Base-by-base conservation (phyloP, 2,329 filamentous ascomycete species). In the Ascocoryne sarcoides region DNA sequence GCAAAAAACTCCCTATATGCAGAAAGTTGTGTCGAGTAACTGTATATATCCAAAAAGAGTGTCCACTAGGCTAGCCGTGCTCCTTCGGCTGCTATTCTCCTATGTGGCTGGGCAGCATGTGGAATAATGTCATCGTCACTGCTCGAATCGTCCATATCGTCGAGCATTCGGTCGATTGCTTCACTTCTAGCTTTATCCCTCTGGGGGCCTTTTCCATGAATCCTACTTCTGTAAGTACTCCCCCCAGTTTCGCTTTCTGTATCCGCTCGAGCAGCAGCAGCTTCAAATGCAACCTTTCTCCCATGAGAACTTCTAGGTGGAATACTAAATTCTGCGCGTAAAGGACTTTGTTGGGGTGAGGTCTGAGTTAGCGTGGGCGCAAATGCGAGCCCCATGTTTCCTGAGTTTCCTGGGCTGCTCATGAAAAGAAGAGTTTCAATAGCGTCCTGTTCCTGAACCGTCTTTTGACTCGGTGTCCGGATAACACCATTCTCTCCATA, bases 401-500 rank as follows among this genome's bases (percentile, higher is more conserved):
- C 68, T 32, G 81, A 82, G 59, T 85, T 84, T 12, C 80, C 80
- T 0, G 83, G 83, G 47, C 81, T 85, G 54, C 84, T 87, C 77
- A 92, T 83, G 55, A 89, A 88, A 18, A 90, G 67, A 17, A 92
- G 63, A 1, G 83, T 82, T 56, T 89, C 84, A 34, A 90, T 78
- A 4, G 85, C 85, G 53, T 90, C 85, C 55, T 88, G 83, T 56
- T 92, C 85, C 37, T 83, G 75, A 7, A 75, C 65, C 16, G 77
- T 78, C 47, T 84, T 80, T 41, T 79, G 80, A 1, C 80, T 49
- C 18, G 58, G 79, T 20, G 82, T 84, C 45, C 79, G 78, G 4
- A 83, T 63, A 12, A 42, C 16, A 9, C 34, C 21, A 30, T 46
- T 47, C 8, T 51, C 49, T 44, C 44, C 48, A 14, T 45, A 44